Evolutionary conservation across 345 rosid genomes (phyloP).

Genomic region (Salix brachista): DNA sequence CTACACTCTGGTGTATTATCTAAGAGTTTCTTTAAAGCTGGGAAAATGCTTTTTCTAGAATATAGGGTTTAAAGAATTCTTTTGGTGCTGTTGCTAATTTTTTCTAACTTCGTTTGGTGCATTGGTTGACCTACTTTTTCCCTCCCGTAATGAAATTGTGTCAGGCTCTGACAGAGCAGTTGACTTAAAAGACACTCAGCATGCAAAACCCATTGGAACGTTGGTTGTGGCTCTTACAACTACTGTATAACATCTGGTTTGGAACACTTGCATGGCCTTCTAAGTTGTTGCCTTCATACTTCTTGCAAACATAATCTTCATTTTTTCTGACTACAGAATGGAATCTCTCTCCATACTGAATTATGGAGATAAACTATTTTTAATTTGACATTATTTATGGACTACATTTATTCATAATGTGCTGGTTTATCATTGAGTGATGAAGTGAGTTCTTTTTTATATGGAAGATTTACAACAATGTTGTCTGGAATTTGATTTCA

Average conservation of each 20-base stretch:
- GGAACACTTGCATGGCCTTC: constrained; percentile 62
- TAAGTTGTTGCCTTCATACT: not conserved
- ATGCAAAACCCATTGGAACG: constrained; percentile 86
- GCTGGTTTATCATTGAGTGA: not conserved
- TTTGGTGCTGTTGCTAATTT: too few species aligned
- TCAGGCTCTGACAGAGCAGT: constrained; percentile 83
- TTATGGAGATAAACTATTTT: not conserved
- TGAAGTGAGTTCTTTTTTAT: not conserved
- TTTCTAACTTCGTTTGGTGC: too few species aligned
- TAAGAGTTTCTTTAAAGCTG: not conserved
- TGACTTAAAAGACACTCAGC: constrained; percentile 48
- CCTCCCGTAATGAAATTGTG: constrained; percentile 98
- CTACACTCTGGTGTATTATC: not conserved
- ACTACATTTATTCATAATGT: not conserved
- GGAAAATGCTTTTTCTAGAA: not conserved
- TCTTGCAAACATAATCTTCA: not conserved
- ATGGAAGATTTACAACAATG: not conserved
- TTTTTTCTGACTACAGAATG: not conserved
- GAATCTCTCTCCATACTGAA: not conserved
- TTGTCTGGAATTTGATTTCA: not conserved
- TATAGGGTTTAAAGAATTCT: constrained; percentile 18
- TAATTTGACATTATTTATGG: not conserved
- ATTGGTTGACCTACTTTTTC: not conserved
- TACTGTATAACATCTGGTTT: constrained; percentile 61
- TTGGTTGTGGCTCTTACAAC: constrained; percentile 84